Percentiles rank a stretch among this genome's conserved stretches.
phyloP scores from a whole-genome alignment of 345 rosid genomes.

The Hibiscus syriacus region DNA sequence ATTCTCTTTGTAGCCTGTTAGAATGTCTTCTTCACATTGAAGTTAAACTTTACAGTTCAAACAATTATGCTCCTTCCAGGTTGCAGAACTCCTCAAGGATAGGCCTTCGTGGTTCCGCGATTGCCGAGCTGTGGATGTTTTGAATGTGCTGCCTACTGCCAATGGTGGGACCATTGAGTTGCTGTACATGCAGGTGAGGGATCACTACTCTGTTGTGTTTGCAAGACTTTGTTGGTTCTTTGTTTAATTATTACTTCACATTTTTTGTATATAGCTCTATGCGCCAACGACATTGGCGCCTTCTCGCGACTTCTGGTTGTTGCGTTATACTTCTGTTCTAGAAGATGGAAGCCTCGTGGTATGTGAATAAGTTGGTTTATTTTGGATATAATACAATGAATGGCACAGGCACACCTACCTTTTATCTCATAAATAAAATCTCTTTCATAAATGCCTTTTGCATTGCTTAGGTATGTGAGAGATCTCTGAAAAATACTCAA shows the following conservation, averaged over 20 bases:
- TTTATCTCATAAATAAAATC: too few species aligned
- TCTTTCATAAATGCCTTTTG: background rate
- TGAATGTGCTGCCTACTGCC: constrained; percentile 95
- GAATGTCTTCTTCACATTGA: background rate
- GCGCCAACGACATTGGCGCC: constrained; percentile 98
- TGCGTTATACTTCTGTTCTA: constrained; percentile 88
- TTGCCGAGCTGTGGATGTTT: constrained; percentile 97
- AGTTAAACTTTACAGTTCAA: background rate
- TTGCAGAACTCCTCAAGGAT: constrained; percentile 99
- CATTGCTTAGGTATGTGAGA: constrained; percentile 69
- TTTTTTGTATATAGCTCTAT: constrained; percentile 57
- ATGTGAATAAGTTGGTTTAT: constrained; percentile 10
- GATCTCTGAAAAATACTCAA: constrained; percentile 88
- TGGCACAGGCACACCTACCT: background rate
- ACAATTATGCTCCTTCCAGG: constrained; percentile 33
- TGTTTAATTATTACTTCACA: background rate
- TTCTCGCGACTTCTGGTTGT: constrained; percentile 96
- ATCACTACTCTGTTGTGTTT: background rate
- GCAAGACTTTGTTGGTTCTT: background rate
- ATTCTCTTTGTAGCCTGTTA: background rate
- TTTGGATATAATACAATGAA: background rate
- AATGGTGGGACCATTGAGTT: constrained; percentile 98
- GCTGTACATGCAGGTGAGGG: constrained; percentile 90
- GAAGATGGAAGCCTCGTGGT: constrained; percentile 99
- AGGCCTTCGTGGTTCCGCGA: constrained; percentile 98